Base-by-base conservation (phyloP, 805 yeast species). In the Zygoascus biomembranicola region DNA sequence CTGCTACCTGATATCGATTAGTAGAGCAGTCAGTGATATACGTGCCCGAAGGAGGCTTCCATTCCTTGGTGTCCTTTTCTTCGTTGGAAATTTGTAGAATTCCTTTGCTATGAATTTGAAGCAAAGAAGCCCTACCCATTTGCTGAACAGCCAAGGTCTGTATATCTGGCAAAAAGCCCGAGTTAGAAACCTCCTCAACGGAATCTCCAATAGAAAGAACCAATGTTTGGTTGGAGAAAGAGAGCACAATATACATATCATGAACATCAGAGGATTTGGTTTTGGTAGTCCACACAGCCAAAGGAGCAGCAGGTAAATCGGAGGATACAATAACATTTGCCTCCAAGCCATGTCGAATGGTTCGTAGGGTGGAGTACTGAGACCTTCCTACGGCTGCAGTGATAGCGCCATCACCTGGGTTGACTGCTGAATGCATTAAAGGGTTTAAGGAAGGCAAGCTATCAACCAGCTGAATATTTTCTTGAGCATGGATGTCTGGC, bases 31-130 rank as follows among this genome's bases (percentile, higher is more conserved):
- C 69, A 0, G 77, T 61, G 42, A 94, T 75, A 23, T 77, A 72
- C 19, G 82, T 78, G 2, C 94, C 95, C 0, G 84, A 81, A 0
- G 97, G 95, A 1, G 96, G 88, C 31, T 68, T 72, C 98, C 98
- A 94, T 57, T 85, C 85, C 13, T 75, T 68, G n/a, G 69, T 64
- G 44, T 69, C 65, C n/a, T 63, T 58, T 31, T 60, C 61, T 18
- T 60, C 60, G 53, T 65, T 58, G 41, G 66, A 62, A 2, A 37
- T 23, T n/a, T 42, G 32, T 10, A 43, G 16, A 2, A 85, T 70
- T 4, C 94, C 96, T 56, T 79, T 75, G 0, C 80, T 59, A 64
- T 87, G 86, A 1, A 92, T 75, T 65, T 92, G 99, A 5, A 85
- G 78, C 0, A 90, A 65, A 0, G 92, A 79, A 2, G 66, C 61